Base-by-base conservation (phyloP, 1,284 basidiomycete species). In the Paramarasmius palmivorus region DNA sequence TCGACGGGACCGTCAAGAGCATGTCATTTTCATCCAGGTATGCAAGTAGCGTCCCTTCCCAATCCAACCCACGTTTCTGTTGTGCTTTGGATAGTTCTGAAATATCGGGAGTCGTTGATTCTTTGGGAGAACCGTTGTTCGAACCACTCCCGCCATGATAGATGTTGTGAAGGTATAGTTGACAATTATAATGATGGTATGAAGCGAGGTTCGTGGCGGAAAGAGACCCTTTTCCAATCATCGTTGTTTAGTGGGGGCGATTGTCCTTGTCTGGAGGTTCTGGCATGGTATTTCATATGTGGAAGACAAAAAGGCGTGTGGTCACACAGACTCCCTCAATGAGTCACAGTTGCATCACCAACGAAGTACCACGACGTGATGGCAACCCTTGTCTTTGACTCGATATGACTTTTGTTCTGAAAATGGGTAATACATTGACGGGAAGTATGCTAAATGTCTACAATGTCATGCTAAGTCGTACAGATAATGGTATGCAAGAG, bases 181-280 rank as follows among this genome's bases (percentile, higher is more conserved):
- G 75, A 57, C 78, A 80, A 55, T 69, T 71, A 40, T 73, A 64
- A 56, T 79, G 75, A 57, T 79, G 73, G 53, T 78, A 67, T 9
- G 62, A 63, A 23, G 76, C 76, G 26, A 79, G 67, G 53, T 75
- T 74, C 4, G 78, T 79, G 8, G 76, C 76, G n/a, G 76, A 72
- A 22, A 77, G 61, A 54, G 69, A 66, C 57, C 63, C 68, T 19
- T 49, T 49, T 51, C 38, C 50, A 36, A 19, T 57, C 63, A 63
- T 67, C 9, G 25, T n/a, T 42, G 36, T 19, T 38, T n/a, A 32
- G 15, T 46, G 44, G 32, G 44, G 26, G 19, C 10, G 25, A 46
- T 4, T 9, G 25, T 5, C 8, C 4, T 29, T 17, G 23, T 2
- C 25, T 26, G 20, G 25, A 26, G 9, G 3, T 2, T 10, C 25